These are phyloP conservation scores for Panicum hallii DNA, from an alignment of 202 grass and related monocot species.

Conservation along the genomic window DNA sequence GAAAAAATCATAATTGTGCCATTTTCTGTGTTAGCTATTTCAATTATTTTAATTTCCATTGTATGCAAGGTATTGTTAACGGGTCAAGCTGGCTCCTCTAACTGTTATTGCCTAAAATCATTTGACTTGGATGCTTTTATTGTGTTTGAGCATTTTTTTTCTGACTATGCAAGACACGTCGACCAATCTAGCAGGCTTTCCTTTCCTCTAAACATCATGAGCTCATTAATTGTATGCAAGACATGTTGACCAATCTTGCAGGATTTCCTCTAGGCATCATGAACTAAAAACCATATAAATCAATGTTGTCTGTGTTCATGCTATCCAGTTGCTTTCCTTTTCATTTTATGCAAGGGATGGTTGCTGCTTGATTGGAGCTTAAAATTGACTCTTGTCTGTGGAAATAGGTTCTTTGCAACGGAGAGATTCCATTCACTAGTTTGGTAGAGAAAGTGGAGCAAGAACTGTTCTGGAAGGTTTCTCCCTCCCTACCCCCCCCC, in stretches of 20 bases:
- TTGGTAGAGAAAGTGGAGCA: constrained; percentile 95
- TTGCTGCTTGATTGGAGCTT: constrained; percentile 7
- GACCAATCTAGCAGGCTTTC: neutral
- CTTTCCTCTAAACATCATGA: neutral
- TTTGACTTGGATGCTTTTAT: neutral
- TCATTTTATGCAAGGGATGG: constrained; percentile 22
- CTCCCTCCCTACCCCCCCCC: neutral
- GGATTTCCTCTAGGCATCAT: neutral
- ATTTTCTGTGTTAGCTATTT: constrained; percentile 4
- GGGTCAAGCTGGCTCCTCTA: neutral
- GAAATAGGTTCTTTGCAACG: constrained; percentile 86
- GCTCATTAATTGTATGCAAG: neutral
- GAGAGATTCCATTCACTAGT: constrained; percentile 86
- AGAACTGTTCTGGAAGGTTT: constrained; percentile 93
- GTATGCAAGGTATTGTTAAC: neutral
- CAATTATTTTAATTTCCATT: constrained; percentile 6
- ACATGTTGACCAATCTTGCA: neutral
- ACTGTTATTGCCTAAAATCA: neutral
- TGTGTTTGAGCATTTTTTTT: neutral
- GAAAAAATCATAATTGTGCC: neutral
- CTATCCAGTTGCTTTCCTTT: constrained; percentile 23
- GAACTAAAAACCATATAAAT: neutral
- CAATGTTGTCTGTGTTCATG: neutral
- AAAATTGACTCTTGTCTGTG: constrained; percentile 18
- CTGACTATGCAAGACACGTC: neutral